phyloP scores from a whole-genome alignment of 2,329 filamentous ascomycete genomes.

The Kalaharituber pfeilii region DNA sequence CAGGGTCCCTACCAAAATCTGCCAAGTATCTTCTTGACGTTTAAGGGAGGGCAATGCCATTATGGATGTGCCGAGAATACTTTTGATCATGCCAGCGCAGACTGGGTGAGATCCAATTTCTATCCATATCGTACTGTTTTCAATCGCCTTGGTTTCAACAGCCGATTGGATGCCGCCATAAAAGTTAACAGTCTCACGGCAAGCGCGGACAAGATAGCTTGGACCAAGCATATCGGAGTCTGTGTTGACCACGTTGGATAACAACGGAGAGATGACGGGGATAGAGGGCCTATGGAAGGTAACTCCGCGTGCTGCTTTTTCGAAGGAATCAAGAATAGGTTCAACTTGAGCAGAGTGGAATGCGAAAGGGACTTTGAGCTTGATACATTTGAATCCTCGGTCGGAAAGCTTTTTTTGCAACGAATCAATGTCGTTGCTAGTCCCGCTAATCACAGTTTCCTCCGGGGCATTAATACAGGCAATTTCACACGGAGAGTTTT shows the following conservation, averaged over 20 bases:
- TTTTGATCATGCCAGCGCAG: slow-evolving; percentile 50
- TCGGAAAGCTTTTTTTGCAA: slow-evolving; percentile 34
- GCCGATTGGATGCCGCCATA: slow-evolving; percentile 43
- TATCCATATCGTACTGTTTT: slow-evolving; percentile 51
- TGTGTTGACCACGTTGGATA: slow-evolving; percentile 41
- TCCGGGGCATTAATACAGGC: slow-evolving; percentile 62
- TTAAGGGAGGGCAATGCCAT: slow-evolving; percentile 44
- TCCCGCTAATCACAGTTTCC: slow-evolving; percentile 55
- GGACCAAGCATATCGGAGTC: slow-evolving; percentile 41
- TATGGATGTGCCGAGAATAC: slow-evolving; percentile 39
- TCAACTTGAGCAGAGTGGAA: slow-evolving; percentile 51
- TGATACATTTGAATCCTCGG: slow-evolving; percentile 42
- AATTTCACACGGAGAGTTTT: slow-evolving; percentile 32
- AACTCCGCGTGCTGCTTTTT: slow-evolving; percentile 36
- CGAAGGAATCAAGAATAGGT: slow-evolving; percentile 43
- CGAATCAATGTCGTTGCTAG: slow-evolving; percentile 40
- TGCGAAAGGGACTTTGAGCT: slow-evolving; percentile 48
- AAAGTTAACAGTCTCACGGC: slow-evolving; percentile 54
- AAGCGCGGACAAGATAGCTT: slow-evolving; percentile 46
- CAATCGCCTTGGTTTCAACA: slow-evolving; percentile 38
- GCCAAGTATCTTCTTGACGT: slow-evolving; percentile 45
- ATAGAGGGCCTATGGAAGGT: slow-evolving; percentile 41
- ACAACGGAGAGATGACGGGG: slow-evolving; percentile 50
- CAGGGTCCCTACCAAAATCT: slow-evolving; percentile 42
- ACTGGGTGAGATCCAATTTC: slow-evolving; percentile 61